These are phyloP conservation scores for Colletotrichum sublineola DNA, from an alignment of 2,329 filamentous ascomycete genomes.

Conservation along the genomic window DNA sequence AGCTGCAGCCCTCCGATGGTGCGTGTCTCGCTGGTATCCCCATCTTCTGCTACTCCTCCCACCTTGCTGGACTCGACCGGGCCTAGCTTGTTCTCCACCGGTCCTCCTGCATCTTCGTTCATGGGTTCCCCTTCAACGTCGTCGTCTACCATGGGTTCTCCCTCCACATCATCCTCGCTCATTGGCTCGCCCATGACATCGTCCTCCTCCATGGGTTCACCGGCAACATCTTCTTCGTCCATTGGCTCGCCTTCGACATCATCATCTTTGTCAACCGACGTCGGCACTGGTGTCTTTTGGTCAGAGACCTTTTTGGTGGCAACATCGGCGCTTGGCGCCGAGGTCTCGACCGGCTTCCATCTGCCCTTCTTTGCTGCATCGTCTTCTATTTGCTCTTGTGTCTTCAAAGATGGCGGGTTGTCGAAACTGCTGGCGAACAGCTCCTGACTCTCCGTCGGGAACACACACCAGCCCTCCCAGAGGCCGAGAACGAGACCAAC, in stretches of 20 bases:
- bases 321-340: constrained; percentile 39
- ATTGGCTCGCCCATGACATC: constrained; percentile 58
- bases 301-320: constrained; percentile 6
- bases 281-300: constrained; percentile 36
- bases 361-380: constrained; percentile 55
- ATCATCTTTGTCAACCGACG: constrained; percentile 49
- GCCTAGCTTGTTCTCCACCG: constrained; percentile 24
- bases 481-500: constrained; percentile 76
- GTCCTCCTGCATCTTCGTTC: constrained; percentile 55
- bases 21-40: constrained; percentile 31
- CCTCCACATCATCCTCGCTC: constrained; percentile 56
- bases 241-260: constrained; percentile 55
- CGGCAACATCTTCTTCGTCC: constrained; percentile 63
- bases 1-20: constrained; percentile 44
- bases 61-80: constrained; percentile 29
- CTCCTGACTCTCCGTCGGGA: constrained; percentile 80
- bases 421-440: constrained; percentile 79
- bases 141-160: constrained; percentile 58
- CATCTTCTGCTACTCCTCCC: constrained; percentile 41
- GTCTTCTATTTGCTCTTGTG: constrained; percentile 47
- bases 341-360: constrained; percentile 66
- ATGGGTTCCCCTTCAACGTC: constrained; percentile 64
- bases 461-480: constrained; percentile 81
- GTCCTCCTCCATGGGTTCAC: constrained; percentile 58
- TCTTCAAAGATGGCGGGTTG: constrained; percentile 68